Evolutionary conservation across 208 protist species (phyloP).

Genomic region (Polymyxa betae): DNA sequence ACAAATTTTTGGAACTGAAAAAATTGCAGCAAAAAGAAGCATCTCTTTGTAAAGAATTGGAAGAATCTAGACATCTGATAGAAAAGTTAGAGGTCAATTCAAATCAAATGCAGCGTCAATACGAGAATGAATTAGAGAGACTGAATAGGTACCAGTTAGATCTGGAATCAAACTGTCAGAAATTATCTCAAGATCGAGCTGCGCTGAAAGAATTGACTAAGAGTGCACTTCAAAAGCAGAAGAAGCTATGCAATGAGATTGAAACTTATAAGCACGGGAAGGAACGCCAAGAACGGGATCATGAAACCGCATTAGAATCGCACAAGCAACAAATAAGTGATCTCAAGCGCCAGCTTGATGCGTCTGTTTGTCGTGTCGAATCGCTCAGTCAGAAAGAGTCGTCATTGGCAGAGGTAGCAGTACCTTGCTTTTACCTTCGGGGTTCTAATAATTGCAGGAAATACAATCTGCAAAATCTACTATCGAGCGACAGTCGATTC

Average conservation of each 20-base stretch:
- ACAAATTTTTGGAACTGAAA: too few species aligned
- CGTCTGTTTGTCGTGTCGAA: background rate
- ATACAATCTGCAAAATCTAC: background rate
- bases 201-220: background rate
- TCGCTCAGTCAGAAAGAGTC: background rate
- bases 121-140: too few species aligned
- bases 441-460: too few species aligned
- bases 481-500: background rate
- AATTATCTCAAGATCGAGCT: background rate
- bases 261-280: too few species aligned
- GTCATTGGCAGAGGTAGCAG: background rate
- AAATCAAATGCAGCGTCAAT: too few species aligned
- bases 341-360: background rate
- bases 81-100: too few species aligned
- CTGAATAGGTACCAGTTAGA: background rate
- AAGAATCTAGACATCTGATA: too few species aligned
- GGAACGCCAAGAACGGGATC: too few species aligned
- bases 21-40: too few species aligned
- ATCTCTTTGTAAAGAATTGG: too few species aligned
- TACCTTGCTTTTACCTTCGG: too few species aligned
- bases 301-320: background rate
- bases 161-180: background rate
- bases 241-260: background rate
- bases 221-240: background rate
- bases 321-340: background rate